Conservation (phyloP, 306 rosid species). For the Carpinus fangiana region DNA sequence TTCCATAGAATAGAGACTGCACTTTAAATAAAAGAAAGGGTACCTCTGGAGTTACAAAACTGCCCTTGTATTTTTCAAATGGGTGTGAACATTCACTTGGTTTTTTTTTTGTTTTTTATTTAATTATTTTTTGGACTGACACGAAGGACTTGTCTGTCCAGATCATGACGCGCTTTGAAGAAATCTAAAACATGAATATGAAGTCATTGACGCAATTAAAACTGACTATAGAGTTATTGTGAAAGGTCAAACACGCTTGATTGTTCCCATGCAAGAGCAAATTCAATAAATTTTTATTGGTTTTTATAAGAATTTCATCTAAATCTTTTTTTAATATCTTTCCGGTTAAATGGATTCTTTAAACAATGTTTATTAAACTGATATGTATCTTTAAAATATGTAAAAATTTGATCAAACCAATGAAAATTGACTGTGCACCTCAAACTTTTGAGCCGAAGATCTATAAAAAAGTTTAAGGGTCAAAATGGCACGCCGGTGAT, state of each 20-base stretch:
- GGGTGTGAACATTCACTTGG: neutral
- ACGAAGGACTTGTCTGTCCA: neutral
- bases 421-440: too few relatives aligned
- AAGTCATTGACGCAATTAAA: neutral
- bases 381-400: too few relatives aligned
- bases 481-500: too few relatives aligned
- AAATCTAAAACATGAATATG: neutral
- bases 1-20: constrained; percentile 17
- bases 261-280: neutral
- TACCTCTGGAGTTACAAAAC: constrained; percentile 32
- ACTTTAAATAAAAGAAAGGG: constrained; percentile 36
- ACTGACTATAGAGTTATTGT: neutral
- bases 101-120: neutral
- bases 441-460: too few relatives aligned
- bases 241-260: constrained; percentile 11
- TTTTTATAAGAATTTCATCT: too few relatives aligned
- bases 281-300: neutral
- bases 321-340: too few relatives aligned
- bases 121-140: neutral
- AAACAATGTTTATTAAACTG: too few relatives aligned
- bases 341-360: too few relatives aligned
- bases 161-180: constrained; percentile 22
- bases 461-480: too few relatives aligned
- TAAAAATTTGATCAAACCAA: too few relatives aligned
- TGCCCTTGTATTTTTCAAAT: constrained; percentile 40